phyloP scores from a whole-genome alignment of 352 stramenopile species.

The Phytopythium boreale region DNA sequence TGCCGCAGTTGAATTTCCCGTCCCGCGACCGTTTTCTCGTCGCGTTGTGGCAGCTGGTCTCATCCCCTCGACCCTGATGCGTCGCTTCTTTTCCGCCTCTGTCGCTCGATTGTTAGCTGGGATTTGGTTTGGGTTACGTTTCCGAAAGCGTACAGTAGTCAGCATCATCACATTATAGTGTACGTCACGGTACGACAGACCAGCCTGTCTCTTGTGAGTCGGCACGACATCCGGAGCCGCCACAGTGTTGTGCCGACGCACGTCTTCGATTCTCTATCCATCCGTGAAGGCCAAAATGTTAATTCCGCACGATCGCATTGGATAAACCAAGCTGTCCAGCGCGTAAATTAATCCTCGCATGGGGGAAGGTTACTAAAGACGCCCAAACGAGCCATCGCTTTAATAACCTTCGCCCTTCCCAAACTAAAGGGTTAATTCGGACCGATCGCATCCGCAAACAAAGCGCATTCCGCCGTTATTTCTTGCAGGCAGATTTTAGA shows the following conservation, averaged over 20 bases:
- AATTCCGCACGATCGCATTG: not conserved
- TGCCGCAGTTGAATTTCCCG: not conserved
- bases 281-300: not conserved
- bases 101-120: not conserved
- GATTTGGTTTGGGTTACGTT: not conserved
- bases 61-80: not conserved
- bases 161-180: not conserved
- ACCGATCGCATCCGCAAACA: no score
- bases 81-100: not conserved
- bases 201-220: not conserved
- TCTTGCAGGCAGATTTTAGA: not conserved
- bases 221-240: slow-evolving; percentile 1
- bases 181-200: not conserved
- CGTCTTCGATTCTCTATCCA: slow-evolving; percentile 1
- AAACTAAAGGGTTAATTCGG: no score
- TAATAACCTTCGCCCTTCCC: not conserved
- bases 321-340: not conserved
- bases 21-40: not conserved
- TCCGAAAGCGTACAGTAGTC: not conserved
- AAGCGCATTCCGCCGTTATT: not conserved
- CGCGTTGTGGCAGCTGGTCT: not conserved
- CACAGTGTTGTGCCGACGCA: not conserved
- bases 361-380: not conserved
- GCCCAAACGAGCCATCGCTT: not conserved
- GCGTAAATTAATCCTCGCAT: not conserved